Evolutionary conservation across 208 protist genomes (phyloP).

Genomic region (Leishmania aethiopica): DNA sequence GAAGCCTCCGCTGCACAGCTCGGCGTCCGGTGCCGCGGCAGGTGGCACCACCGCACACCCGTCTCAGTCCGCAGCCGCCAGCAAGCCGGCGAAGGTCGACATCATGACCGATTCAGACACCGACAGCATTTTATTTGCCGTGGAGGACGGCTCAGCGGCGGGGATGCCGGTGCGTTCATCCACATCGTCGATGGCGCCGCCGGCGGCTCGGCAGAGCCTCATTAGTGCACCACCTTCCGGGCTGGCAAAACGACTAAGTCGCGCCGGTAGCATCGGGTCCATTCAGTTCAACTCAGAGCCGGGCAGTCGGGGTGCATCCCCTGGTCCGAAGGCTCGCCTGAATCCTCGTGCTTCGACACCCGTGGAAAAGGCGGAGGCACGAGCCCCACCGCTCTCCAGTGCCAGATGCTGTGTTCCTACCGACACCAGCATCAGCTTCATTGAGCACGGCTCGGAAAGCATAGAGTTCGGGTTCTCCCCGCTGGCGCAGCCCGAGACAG

Average conservation of each 20-base stretch:
- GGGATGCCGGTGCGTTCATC: slow-evolving; percentile 1
- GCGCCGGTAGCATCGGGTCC: slow-evolving; percentile 10
- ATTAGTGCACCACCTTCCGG: neutral
- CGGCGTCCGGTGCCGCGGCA: neutral
- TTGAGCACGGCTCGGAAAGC: slow-evolving; percentile 25
- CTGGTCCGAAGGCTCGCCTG: neutral
- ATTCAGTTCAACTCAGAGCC: slow-evolving; percentile 31
- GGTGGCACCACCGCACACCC: neutral
- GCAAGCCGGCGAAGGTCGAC: neutral
- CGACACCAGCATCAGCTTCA: slow-evolving; percentile 37
- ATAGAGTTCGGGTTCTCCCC: neutral
- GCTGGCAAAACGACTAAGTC: neutral
- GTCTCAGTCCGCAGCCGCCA: neutral
- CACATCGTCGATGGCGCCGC: neutral
- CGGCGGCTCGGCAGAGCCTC: neutral
- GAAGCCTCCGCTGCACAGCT: slow-evolving; percentile 18
- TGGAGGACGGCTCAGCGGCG: slow-evolving; percentile 14
- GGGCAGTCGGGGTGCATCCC: slow-evolving; percentile 12
- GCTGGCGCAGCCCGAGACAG: neutral
- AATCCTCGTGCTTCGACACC: neutral
- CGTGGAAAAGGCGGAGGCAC: slow-evolving; percentile 13
- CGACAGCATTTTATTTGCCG: slow-evolving; percentile 35
- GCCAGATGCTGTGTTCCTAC: slow-evolving; percentile 3
- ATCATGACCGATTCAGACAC: slow-evolving; percentile 21
- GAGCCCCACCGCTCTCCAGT: neutral